Conservation (phyloP, 2,329 filamentous ascomycete species). For the Mollisia scopiformis region DNA sequence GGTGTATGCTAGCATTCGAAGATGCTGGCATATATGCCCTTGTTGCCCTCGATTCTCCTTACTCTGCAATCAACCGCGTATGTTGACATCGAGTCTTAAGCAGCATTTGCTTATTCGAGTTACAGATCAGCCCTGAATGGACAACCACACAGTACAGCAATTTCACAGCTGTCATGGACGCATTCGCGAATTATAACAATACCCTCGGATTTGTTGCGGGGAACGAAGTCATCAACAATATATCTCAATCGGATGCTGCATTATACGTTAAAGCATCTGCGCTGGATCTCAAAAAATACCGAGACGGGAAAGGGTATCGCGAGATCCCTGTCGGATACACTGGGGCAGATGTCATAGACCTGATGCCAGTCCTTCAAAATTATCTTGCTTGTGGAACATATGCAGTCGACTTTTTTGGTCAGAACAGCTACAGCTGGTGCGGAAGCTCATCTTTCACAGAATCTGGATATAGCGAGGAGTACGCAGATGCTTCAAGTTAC, state of each 20-base stretch:
- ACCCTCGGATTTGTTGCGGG: slow-evolving; percentile 64
- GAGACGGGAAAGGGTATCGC: slow-evolving; percentile 48
- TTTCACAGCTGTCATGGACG: slow-evolving; percentile 50
- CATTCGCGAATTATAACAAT: slow-evolving; percentile 67
- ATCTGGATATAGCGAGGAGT: slow-evolving; percentile 69
- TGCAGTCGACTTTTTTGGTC: slow-evolving; percentile 66
- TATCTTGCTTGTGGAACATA: slow-evolving; percentile 75
- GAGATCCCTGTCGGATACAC: slow-evolving; percentile 58
- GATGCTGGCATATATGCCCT: slow-evolving; percentile 82
- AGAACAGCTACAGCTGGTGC: slow-evolving; percentile 68
- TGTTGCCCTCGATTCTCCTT: slow-evolving; percentile 64
- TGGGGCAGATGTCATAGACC: slow-evolving; percentile 56
- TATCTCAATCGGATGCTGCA: slow-evolving; percentile 45
- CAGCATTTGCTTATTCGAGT: background rate
- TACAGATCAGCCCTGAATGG: slow-evolving; percentile 69
- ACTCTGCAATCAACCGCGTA: slow-evolving; percentile 57
- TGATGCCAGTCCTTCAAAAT: slow-evolving; percentile 65
- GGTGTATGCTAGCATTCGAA: slow-evolving; percentile 67
- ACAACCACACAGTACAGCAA: slow-evolving; percentile 71
- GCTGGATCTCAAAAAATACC: slow-evolving; percentile 55
- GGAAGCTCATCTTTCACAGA: slow-evolving; percentile 49
- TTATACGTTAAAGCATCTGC: slow-evolving; percentile 59
- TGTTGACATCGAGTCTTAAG: background rate
- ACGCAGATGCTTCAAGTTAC: slow-evolving; percentile 66
- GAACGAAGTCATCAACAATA: slow-evolving; percentile 55